Percentiles rank a stretch among this genome's conserved stretches.
phyloP scores from a whole-genome alignment of 2,329 filamentous ascomycete species.

The Pezicula rhizophila region DNA sequence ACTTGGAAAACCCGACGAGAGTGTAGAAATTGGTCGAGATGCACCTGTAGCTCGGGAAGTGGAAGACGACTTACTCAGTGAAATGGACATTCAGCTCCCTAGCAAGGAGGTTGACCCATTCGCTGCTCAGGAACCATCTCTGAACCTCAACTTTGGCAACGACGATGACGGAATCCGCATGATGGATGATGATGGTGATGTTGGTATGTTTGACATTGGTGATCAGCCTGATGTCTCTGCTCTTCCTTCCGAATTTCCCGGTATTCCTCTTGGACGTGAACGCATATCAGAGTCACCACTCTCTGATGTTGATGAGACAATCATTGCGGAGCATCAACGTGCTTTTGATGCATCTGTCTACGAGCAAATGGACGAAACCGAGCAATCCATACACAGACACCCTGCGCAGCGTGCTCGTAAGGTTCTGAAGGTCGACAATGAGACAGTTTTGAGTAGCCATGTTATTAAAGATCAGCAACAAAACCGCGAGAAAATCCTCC shows the following conservation, averaged over 20 bases:
- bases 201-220: constrained; percentile 55
- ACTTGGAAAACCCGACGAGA: constrained; percentile 43
- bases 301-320: constrained; percentile 61
- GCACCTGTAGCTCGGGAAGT: constrained; percentile 61
- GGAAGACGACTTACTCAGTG: constrained; percentile 62
- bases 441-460: constrained; percentile 68
- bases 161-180: constrained; percentile 50
- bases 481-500: constrained; percentile 81
- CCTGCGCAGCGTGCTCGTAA: constrained; percentile 71
- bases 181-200: constrained; percentile 56
- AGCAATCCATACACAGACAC: constrained; percentile 55
- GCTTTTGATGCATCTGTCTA: constrained; percentile 50
- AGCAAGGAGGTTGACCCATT: constrained; percentile 39
- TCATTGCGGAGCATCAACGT: constrained; percentile 42
- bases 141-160: constrained; percentile 44
- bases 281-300: constrained; percentile 66
- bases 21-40: constrained; percentile 86
- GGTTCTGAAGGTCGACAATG: constrained; percentile 69
- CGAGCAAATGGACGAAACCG: constrained; percentile 49
- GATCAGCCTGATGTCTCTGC: constrained; percentile 49
- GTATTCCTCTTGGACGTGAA: constrained; percentile 43
- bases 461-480: constrained; percentile 83
- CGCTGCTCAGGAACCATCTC: constrained; percentile 47
- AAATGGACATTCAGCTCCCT: constrained; percentile 51
- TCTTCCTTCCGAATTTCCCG: constrained; percentile 34